These are phyloP conservation scores for Clonostachys rosea DNA, from an alignment of 2,329 filamentous ascomycete species.

Conservation along the genomic window DNA sequence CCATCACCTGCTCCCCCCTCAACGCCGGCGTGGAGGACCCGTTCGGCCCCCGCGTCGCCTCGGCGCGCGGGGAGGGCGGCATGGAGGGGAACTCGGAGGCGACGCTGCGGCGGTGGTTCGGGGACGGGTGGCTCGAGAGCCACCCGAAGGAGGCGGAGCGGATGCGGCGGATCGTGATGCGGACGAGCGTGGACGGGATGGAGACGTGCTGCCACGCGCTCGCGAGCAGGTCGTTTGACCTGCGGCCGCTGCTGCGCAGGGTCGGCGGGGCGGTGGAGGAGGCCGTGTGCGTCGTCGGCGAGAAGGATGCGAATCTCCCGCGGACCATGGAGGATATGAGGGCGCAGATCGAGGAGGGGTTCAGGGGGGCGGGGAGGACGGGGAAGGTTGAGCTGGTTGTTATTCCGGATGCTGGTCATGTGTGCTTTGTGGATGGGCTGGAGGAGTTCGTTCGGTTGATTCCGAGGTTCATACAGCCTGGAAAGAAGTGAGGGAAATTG, in stretches of 20 bases:
- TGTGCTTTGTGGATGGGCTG: constrained; percentile 28
- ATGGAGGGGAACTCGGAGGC: constrained; percentile 20
- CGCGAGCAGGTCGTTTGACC: constrained; percentile 26
- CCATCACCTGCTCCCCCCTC: constrained; percentile 28
- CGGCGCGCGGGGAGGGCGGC: constrained; percentile 21
- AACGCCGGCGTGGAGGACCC: constrained; percentile 25
- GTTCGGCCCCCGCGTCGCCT: constrained; percentile 26
- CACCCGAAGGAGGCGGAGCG: constrained; percentile 26
- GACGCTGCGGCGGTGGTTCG: constrained; percentile 35
- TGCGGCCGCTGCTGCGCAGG: constrained; percentile 23
- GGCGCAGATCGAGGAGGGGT: constrained; percentile 22
- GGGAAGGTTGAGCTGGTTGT: constrained; percentile 21
- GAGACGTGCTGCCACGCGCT: constrained; percentile 34
- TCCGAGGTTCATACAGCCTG: constrained; percentile 6
- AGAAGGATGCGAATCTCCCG: constrained; percentile 34
- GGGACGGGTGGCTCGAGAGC: constrained; percentile 23
- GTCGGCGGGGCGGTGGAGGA: constrained; percentile 25
- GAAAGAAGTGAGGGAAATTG: background rate
- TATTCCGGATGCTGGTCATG: constrained; percentile 28
- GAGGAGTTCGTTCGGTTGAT: constrained; percentile 20
- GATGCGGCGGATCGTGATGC: constrained; percentile 25
- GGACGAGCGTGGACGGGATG: constrained; percentile 31
- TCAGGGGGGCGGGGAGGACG: constrained; percentile 14
- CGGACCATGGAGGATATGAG: constrained; percentile 30
- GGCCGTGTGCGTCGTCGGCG: constrained; percentile 30